These are phyloP conservation scores for Gossypium laxum DNA, from an alignment of 441 rosid genomes.

Conservation along the genomic window DNA sequence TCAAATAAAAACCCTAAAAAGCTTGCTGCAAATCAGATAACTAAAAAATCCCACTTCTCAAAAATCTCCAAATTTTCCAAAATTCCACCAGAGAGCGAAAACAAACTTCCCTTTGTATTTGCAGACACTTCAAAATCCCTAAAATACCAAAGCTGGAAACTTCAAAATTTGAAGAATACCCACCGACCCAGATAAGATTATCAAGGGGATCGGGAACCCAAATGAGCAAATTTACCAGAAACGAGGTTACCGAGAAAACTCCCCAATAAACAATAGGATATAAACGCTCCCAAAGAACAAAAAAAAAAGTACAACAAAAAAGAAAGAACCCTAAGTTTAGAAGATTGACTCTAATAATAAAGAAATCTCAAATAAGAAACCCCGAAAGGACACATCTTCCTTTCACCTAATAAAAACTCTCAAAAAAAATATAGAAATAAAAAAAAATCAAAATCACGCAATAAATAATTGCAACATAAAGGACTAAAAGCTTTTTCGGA, in stretches of 20 bases:
- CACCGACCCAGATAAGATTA: constrained; percentile 35
- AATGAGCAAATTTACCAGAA: constrained; percentile 17
- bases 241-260: constrained; percentile 5
- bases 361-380: constrained; percentile 28
- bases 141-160: constrained; percentile 12
- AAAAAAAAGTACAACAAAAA: constrained; percentile 9
- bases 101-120: constrained; percentile 4
- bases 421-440: constrained; percentile 14
- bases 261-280: constrained; percentile 15
- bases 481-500: constrained; percentile 15
- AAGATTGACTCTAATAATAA: constrained; percentile 15
- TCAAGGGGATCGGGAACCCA: constrained; percentile 17
- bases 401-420: constrained; percentile 30
- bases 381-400: constrained; percentile 27
- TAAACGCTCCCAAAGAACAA: constrained; percentile 7
- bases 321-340: constrained; percentile 29
- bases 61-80: constrained; percentile 18
- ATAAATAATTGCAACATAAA: constrained; percentile 21
- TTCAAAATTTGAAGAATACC: constrained; percentile 21
- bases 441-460: constrained; percentile 23
- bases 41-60: constrained; percentile 11
- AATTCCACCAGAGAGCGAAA: constrained; percentile 12
- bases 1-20: constrained; percentile 31
- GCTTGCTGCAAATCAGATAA: constrained; percentile 20
- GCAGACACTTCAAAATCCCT: constrained; percentile 20